Evolutionary conservation across 2,329 filamentous ascomycete genomes (phyloP), one percentile per base, ranked within the genome.

Genomic region (Fusarium coffeatum): DNA sequence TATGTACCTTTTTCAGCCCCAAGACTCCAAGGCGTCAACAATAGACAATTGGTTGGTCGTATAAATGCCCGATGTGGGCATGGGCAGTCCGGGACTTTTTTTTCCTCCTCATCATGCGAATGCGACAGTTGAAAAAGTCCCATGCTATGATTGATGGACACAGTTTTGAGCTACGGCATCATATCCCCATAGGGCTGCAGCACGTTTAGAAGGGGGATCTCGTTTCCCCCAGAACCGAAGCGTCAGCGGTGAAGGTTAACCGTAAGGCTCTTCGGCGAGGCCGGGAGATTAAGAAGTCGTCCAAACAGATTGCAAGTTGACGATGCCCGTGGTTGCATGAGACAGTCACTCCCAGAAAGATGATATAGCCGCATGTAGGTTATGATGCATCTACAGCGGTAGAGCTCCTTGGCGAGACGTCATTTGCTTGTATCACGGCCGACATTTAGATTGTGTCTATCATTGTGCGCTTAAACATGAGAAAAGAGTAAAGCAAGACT

Each of bases 201-300:
- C 53, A 64, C n/a, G 30, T 20, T 25, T 28, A 27, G 45, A 47
- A 64, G 69, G 57, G 67, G 67, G 40, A 68, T 58, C 48, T 51
- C 50, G 22, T 27, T 68, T 53, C 37, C 55, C 18, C n/a, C 13
- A 16, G 28, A 51, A 23, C 48, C 32, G 37, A 27, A 50, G 25
- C 34, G 27, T 28, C 63, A 66, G 73, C 70, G 73, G 73, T 75
- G 73, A 75, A 73, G 66, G 50, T 71, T 72, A 72, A 59, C 68
- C 67, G 20, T 20, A 59, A 61, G 50, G 37, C 49, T 25, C 50
- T 63, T 74, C 72, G 72, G 72, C 66, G 72, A 67, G 56, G 59
- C 72, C 72, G 72, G 57, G 48, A 59, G 59, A 65, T 41, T 22
- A 53, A 37, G 30, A 63, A 56, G 64, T 56, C 8, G 47, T 46